A percentile compares a stretch with the other conserved stretches of the same genome.
These are phyloP conservation scores for Fusarium odoratissimum DNA, from an alignment of 2,329 filamentous ascomycete species.

Conservation along the genomic window DNA sequence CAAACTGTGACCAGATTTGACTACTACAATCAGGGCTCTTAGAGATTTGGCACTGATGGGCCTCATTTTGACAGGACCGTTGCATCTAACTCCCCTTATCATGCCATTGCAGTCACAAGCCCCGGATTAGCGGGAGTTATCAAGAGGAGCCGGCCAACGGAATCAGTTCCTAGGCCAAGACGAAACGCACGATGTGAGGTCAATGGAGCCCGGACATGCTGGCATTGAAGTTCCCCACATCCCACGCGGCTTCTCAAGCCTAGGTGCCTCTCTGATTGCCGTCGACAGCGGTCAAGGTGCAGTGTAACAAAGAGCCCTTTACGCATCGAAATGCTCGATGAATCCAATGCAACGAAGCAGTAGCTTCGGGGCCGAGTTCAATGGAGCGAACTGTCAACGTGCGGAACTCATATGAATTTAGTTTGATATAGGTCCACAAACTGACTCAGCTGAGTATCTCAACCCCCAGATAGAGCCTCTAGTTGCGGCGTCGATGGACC, in stretches of 20 bases:
- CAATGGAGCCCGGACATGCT: slow-evolving; percentile 31
- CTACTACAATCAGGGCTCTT: not conserved
- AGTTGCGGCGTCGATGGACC: slow-evolving; percentile 22
- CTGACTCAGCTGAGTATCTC: slow-evolving; percentile 38
- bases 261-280: slow-evolving; percentile 1
- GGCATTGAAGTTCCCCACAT: slow-evolving; percentile 31
- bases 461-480: slow-evolving; percentile 14
- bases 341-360: not conserved
- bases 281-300: slow-evolving; percentile 21
- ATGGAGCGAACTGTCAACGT: not conserved
- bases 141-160: slow-evolving; percentile 24
- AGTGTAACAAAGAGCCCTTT: slow-evolving; percentile 10
- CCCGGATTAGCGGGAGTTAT: slow-evolving; percentile 16
- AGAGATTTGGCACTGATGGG: slow-evolving; percentile 8
- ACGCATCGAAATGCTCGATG: not conserved
- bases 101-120: slow-evolving; percentile 20
- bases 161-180: slow-evolving; percentile 22
- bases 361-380: slow-evolving; percentile 1
- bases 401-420: not conserved
- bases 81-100: slow-evolving; percentile 22
- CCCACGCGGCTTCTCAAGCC: slow-evolving; percentile 29
- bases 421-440: slow-evolving; percentile 1
- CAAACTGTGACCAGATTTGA: not conserved
- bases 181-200: slow-evolving; percentile 36
- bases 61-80: slow-evolving; percentile 16